Evolutionary conservation across 2,329 filamentous ascomycete genomes (phyloP).

Genomic region (Aspergillus floridensis): DNA sequence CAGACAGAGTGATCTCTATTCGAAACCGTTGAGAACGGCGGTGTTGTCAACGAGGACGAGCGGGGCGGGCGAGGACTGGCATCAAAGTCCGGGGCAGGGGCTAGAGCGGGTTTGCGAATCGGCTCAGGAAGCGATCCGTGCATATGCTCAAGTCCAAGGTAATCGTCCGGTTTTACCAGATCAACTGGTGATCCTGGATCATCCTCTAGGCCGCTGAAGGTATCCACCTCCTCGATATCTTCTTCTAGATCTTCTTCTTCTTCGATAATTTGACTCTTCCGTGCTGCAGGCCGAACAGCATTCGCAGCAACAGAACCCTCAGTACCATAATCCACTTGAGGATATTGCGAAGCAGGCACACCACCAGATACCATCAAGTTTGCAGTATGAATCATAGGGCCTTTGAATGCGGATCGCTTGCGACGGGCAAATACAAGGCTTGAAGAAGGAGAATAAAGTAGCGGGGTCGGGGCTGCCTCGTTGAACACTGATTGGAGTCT

Average conservation of each 20-base stretch:
- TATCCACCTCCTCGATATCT: conserved; percentile 43
- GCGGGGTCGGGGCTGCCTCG: conserved; percentile 35
- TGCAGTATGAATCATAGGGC: conserved; percentile 42
- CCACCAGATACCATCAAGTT: conserved; percentile 36
- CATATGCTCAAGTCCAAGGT: conserved; percentile 7
- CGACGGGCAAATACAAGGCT: conserved; percentile 47
- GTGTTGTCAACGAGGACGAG: conserved; percentile 38
- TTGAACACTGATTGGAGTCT: conserved; percentile 37
- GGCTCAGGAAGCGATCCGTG: conserved; percentile 16
- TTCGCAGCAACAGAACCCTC: conserved; percentile 15
- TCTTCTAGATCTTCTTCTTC: conserved; percentile 45
- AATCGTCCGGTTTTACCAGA: conserved; percentile 12
- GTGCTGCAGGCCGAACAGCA: conserved; percentile 27
- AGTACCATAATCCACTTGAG: conserved; percentile 27
- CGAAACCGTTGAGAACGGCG: conserved; percentile 15
- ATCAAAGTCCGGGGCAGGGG: conserved; percentile 33
- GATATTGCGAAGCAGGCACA: conserved; percentile 33
- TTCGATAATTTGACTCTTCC: conserved; percentile 45
- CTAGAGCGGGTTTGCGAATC: conserved; percentile 27
- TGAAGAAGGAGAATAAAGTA: conserved; percentile 41
- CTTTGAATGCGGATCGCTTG: conserved; percentile 47
- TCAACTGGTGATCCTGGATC: conserved; percentile 26
- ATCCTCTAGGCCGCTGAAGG: conserved; percentile 36
- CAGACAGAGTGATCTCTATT: background rate
- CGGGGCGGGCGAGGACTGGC: conserved; percentile 35